Base-by-base conservation (phyloP, 1,284 basidiomycete species). In the Violaceomyces palustris region DNA sequence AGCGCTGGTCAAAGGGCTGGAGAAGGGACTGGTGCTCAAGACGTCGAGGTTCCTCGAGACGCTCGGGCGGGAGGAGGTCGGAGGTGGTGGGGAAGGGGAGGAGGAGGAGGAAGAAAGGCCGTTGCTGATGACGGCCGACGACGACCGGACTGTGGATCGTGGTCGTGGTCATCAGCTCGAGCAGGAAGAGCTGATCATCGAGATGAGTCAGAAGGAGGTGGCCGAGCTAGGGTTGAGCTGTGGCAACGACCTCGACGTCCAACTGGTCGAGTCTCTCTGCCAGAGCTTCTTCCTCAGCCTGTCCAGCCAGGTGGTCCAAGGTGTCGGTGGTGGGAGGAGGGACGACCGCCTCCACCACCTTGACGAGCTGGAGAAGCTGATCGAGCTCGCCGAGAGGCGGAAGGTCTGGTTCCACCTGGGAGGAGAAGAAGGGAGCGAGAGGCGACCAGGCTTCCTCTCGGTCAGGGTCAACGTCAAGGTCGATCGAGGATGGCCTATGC, bases 211-310 rank as follows among this genome's bases (percentile, higher is more conserved):
- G 2, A 39, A 35, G 19, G 47, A 59, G 19, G 54, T 59, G 56
- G 50, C 56, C 1, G 41, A 43, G 22, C 35, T 59, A 23, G 56
- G 56, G 3, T 40, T 59, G 47, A 59, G 56, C 30, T 50, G 47
- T 10, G 56, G 51, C n/a, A 51, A 50, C 19, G n/a, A 14, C 35
- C 11, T 54, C 34, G 56, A 59, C 32, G 56, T 59, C 3, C 39
- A 48, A 42, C 29, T 59, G 42, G 51, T 59, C 8, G 47, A 54
- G 24, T 24, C 24, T 25, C 24, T 59, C 9, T 50, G 50, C 1
- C 27, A 32, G 26, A 15, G n/a, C n/a, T n/a, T n/a, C n/a, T n/a
- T n/a, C n/a, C n/a, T n/a, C n/a, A n/a, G n/a, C n/a, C n/a, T n/a
- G n/a, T n/a, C n/a, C n/a, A n/a, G n/a, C n/a, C n/a, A n/a, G n/a